phyloP scores from a whole-genome alignment of 306 rosid species.

The Lathyrus sativus region DNA sequence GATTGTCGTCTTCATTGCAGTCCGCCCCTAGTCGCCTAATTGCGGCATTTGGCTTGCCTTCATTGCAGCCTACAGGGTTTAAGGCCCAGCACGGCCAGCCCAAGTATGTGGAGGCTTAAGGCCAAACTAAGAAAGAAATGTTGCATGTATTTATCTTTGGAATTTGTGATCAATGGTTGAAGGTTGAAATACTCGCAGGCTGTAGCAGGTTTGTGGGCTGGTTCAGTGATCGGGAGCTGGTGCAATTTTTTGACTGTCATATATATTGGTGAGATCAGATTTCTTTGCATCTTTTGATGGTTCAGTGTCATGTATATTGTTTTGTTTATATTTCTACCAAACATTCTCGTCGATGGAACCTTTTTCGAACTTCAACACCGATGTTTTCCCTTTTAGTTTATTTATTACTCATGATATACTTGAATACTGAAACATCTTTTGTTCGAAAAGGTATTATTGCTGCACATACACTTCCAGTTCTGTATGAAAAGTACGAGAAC shows the following conservation, averaged over 20 bases:
- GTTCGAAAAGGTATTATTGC: constrained; percentile 63
- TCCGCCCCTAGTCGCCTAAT: too few relatives aligned
- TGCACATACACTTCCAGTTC: constrained; percentile 83
- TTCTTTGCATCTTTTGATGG: constrained; percentile 23
- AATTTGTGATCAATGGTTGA: constrained; percentile 35
- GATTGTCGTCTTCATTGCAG: not conserved
- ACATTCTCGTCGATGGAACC: too few relatives aligned
- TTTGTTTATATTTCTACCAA: too few relatives aligned
- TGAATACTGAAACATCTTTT: constrained; percentile 29
- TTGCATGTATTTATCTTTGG: constrained; percentile 15
- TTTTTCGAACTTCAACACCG: not conserved
- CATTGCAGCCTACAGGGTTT: too few relatives aligned
- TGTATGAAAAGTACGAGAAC: constrained; percentile 78
- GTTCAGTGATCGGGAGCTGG: constrained; percentile 86
- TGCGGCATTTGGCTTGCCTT: too few relatives aligned
- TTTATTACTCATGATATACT: constrained; percentile 25
- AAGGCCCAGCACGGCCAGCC: not conserved
- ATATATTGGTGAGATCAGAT: constrained; percentile 62
- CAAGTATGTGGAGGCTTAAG: not conserved
- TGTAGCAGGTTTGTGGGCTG: constrained; percentile 66
- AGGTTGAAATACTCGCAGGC: constrained; percentile 47
- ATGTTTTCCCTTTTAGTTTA: constrained; percentile 1
- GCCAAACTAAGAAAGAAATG: constrained; percentile 14
- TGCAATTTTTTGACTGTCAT: constrained; percentile 78
- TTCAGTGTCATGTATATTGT: not conserved